Base-by-base conservation (phyloP, 192 early-diverging fungal genomes). In the Mortierella claussenii region DNA sequence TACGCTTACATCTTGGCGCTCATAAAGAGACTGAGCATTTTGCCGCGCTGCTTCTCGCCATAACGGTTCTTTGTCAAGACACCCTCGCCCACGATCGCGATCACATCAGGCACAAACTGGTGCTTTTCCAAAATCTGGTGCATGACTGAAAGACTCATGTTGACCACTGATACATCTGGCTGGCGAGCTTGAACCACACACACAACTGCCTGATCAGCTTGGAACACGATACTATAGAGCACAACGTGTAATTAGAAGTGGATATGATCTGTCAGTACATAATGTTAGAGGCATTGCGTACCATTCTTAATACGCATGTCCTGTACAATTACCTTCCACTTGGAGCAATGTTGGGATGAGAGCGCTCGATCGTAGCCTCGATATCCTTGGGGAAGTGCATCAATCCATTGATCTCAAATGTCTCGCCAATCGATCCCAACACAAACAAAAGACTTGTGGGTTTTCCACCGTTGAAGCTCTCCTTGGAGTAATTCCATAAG, bases 351-450 rank as follows among this genome's bases (percentile, higher is more conserved):
- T 83, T 68, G 27, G 82, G 80, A 68, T 91, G 86, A 15, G 81
- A 78, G n/a, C 83, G 79, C 63, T 93, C 94, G 36, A 93, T 87
- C 0, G 90, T 86, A 15, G 79, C 61, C 78, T 96, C 94, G 43
- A 94, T 80, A 56, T 95, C 93, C 32, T 79, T 71, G 32, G 90
- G 87, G 57, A 91, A 93, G 80, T 93, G 86, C 75, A 88, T 82
- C 52, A 90, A 80, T 4, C 89, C 90, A 71, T 90, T 86, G 49
- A 91, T 82, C 28, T 85, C 80, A 65, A 95, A 86, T 1, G 87
- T 90, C 60, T 96, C 91, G 17, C 78, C 75, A 33, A 93, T 83
- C 5, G 87, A 81, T 13, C 94, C 92, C 28, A 93, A 63, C 8
- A 94, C 92, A 83, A 91, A 96, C 75, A 96, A 56, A 42, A 79